Percentiles rank a stretch among this genome's conserved stretches.
Evolutionary conservation across 768 basidiomycete species (phyloP).

Genomic region (Rossbeevera mucosa): DNA sequence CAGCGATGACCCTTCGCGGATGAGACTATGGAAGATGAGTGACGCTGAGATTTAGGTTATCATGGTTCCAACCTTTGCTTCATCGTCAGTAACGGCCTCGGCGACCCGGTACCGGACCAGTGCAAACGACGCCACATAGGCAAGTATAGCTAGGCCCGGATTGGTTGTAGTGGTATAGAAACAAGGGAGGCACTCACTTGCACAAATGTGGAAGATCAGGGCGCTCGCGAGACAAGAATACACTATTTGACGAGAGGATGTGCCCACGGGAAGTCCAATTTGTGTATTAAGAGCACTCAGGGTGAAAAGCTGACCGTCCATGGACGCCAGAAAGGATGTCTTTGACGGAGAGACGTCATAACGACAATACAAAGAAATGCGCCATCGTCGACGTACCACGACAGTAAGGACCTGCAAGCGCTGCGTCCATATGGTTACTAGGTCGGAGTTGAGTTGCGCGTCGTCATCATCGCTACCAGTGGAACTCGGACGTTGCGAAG

Average conservation of each 20-base stretch:
- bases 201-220: constrained; percentile 29
- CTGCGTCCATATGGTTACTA: constrained; percentile 24
- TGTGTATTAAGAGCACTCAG: constrained; percentile 22
- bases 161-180: neutral
- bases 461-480: constrained; percentile 10
- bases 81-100: constrained; percentile 15
- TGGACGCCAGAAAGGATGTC: constrained; percentile 29
- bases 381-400: constrained; percentile 18
- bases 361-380: neutral
- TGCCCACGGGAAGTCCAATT: constrained; percentile 6
- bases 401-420: constrained; percentile 27
- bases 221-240: constrained; percentile 30
- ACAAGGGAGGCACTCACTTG: constrained; percentile 16
- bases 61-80: constrained; percentile 9
- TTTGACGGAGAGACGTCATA: constrained; percentile 11
- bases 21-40: constrained; percentile 9
- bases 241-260: constrained; percentile 19
- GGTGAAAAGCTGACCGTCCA: constrained; percentile 27
- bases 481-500: neutral
- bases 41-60: neutral
- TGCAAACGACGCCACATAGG: constrained; percentile 26
- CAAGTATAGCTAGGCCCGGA: constrained; percentile 22
- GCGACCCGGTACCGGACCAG: constrained; percentile 26
- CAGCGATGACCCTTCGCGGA: constrained; percentile 13
- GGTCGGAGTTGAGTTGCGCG: constrained; percentile 10